Evolutionary conservation across 169 alveolate genomes (phyloP).

Genomic region (Plasmodium vinckei): DNA sequence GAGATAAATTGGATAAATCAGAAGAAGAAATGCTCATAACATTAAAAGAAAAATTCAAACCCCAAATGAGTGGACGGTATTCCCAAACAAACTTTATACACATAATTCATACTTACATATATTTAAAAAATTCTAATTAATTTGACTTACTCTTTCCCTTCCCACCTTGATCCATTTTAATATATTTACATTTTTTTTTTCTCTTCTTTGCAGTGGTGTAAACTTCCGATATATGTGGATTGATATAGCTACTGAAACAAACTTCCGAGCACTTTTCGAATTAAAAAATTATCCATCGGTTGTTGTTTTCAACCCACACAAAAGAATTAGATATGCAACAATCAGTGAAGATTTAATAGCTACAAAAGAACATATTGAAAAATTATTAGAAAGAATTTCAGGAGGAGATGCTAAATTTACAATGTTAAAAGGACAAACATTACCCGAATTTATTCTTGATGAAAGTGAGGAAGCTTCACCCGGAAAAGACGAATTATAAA

Average conservation of each 20-base stretch:
- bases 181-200: background rate
- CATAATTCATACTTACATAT: background rate
- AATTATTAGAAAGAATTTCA: slow-evolving; percentile 87
- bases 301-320: slow-evolving; percentile 88
- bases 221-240: slow-evolving; percentile 91
- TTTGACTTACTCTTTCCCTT: background rate
- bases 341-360: slow-evolving; percentile 83
- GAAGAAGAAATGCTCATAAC: slow-evolving; percentile 88
- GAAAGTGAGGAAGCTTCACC: slow-evolving; percentile 7
- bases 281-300: slow-evolving; percentile 85
- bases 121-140: background rate
- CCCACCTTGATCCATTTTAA: background rate
- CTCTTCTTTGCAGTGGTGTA: slow-evolving; percentile 78
- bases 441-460: slow-evolving; percentile 82
- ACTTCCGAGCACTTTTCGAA: slow-evolving; percentile 83
- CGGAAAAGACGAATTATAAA: slow-evolving; percentile 55
- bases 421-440: slow-evolving; percentile 82
- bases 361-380: slow-evolving; percentile 82
- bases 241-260: slow-evolving; percentile 84
- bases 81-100: too few species aligned
- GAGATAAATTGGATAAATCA: slow-evolving; percentile 78
- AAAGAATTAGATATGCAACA: slow-evolving; percentile 84
- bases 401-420: slow-evolving; percentile 91
- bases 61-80: slow-evolving; percentile 85
- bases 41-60: slow-evolving; percentile 85